Conservation (phyloP, 2,329 filamentous ascomycete species). For the Colletotrichum ledebouriae region DNA sequence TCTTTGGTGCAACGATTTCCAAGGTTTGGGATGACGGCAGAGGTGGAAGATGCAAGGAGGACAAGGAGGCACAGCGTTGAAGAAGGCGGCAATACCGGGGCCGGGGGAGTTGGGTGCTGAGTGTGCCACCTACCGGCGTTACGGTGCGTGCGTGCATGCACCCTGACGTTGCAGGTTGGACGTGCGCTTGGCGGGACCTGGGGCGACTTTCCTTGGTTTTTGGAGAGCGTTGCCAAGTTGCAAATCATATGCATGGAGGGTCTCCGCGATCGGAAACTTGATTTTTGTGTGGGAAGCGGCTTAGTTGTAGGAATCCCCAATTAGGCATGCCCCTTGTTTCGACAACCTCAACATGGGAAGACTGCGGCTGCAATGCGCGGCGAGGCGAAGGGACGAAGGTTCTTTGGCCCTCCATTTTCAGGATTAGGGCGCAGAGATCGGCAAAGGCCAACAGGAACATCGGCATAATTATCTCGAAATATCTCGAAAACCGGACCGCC, state of each 20-base stretch:
- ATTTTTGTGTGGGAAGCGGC: slow-evolving; percentile 28
- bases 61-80: background rate
- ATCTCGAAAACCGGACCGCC: slow-evolving; percentile 12
- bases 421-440: slow-evolving; percentile 3
- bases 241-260: slow-evolving; percentile 40
- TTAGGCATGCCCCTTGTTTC: slow-evolving; percentile 37
- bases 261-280: slow-evolving; percentile 39
- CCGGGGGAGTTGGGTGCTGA: slow-evolving; percentile 24
- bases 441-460: slow-evolving; percentile 17
- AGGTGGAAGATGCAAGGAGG: slow-evolving; percentile 23
- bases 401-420: background rate
- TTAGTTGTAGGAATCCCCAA: slow-evolving; percentile 27
- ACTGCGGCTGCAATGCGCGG: slow-evolving; percentile 13
- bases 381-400: slow-evolving; percentile 2
- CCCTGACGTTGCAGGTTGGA: slow-evolving; percentile 40
- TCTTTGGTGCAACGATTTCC: slow-evolving; percentile 33
- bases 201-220: slow-evolving; percentile 41
- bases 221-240: slow-evolving; percentile 40
- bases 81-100: slow-evolving; percentile 23
- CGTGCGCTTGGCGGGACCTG: slow-evolving; percentile 35
- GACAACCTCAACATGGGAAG: slow-evolving; percentile 20
- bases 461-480: slow-evolving; percentile 15
- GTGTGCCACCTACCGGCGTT: background rate
- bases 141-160: slow-evolving; percentile 30
- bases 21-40: slow-evolving; percentile 39